Evolutionary conservation across 371 early-diverging fungal genomes (phyloP), one percentile per base, ranked within the genome.

Genomic region (Apophysomyces ossiformis): DNA sequence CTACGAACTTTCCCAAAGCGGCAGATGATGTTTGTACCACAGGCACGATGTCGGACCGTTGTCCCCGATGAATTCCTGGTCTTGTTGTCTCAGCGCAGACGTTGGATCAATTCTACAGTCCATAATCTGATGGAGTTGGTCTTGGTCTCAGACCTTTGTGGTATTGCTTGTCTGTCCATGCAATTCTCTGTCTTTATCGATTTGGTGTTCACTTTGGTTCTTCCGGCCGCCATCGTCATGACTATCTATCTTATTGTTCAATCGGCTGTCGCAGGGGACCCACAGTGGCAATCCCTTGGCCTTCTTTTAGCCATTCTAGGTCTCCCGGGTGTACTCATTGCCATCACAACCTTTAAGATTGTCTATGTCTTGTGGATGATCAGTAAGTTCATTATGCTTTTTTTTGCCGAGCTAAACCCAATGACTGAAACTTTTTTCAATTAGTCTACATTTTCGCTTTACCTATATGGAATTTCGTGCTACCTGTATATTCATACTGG

Each of bases 401-500:
- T 12, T 38, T 45, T 43, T 43, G 43, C 43, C 9, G 15, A 43
- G 43, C 32, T 26, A 26, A 26, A 26, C 32, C 32, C 32, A 26
- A 26, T 26, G 32, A 26, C 32, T 26, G 32, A 26, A 21, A 26
- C 2, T 26, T 26, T 26, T 26, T 26, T 26, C 2, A 26, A 26
- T 26, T 80, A 79, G 85, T 89, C n/a, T 89, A 86, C 63, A 64
- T 89, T 26, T 61, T 78, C 44, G 92, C 95, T 35, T 77, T 97
- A 32, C 97, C 97, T 5, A 86, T 99, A n/a, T 99, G 99, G 99
- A 96, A 97, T 78, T 87, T 94, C 67, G 76, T 95, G 8, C 85
- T 99, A 6, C 99, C 99, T 3, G 64, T 93, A 3, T 99, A 99
- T 69, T 91, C 97, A 1, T 94, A 89, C 83, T 98, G 98, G 98